Evolutionary conservation across 768 basidiomycete species (phyloP).

Genomic region (Xerocomus brunneocitrinus): DNA sequence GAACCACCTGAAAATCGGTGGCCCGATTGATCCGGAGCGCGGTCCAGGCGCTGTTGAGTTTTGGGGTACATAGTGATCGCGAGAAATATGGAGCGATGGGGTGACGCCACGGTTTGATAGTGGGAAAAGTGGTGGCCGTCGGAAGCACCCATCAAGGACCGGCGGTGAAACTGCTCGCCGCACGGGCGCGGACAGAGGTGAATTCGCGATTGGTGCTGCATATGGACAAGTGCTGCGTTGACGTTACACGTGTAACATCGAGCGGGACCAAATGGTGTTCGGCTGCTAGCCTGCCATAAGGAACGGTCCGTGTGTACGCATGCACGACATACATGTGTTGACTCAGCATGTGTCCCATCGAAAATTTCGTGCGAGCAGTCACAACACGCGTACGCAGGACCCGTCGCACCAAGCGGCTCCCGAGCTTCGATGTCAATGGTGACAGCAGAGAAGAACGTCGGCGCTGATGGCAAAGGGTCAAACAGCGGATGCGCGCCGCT

Average conservation of each 20-base stretch:
- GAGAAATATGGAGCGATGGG: slow-evolving; percentile 7
- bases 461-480: not conserved
- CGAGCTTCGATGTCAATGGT: not conserved
- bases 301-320: not conserved
- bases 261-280: slow-evolving; percentile 8
- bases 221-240: slow-evolving; percentile 1
- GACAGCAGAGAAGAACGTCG: not conserved
- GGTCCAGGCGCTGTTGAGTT: not conserved
- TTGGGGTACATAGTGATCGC: slow-evolving; percentile 7
- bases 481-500: not conserved
- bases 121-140: slow-evolving; percentile 2
- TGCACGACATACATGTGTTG: not conserved
- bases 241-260: slow-evolving; percentile 30
- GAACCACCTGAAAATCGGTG: not conserved
- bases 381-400: not conserved
- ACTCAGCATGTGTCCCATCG: slow-evolving; percentile 7
- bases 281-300: not conserved
- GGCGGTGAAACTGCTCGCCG: not conserved
- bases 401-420: not conserved
- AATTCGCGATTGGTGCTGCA: slow-evolving; percentile 1
- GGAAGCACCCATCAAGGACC: not conserved
- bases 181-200: not conserved
- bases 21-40: not conserved
- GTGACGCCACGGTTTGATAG: slow-evolving; percentile 5
- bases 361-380: not conserved